Base-by-base conservation (phyloP, 1,284 basidiomycete genomes). In the Volvariella surrecta region DNA sequence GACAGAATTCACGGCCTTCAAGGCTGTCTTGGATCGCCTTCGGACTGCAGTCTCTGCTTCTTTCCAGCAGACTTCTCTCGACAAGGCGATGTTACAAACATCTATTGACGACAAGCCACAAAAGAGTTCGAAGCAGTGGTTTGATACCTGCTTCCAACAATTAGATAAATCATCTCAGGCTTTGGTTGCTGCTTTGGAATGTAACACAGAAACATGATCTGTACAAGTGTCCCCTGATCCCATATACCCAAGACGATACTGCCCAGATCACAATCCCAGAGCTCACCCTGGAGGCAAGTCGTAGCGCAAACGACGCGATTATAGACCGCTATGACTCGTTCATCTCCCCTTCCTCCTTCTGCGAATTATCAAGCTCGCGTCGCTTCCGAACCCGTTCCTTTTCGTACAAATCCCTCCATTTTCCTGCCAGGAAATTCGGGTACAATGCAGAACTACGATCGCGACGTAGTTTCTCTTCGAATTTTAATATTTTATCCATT, bases 391-490 rank as follows among this genome's bases (percentile, higher is more conserved):
- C 55, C 39, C 48, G 57, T 1, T 60, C 59, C 37, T 49, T 48
- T 37, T 63, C 59, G 53, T 56, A 60, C 7, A 58, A 37, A 39
- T 74, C 72, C 54, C 73, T 73, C 65, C 77, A 79, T 46, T 73
- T 75, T 4, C 70, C 77, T 2, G 73, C 83, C 22, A 87, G 62
- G 35, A 76, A 74, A 51, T 85, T 85, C 0, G 83, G 83, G 51
- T 69, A 85, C 31, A 79, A 52, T 0, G 74, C 79, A 2, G 69
- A 66, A 39, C 79, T 77, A 40, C 62, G 67, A 13, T 66, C 63
- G 4, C 54, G 53, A 38, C 66, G 64, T 16, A 86, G 49, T 37
- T 64, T 64, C 44, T 81, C 77, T 53, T 85, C 82, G 48, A 82
- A 87, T 1, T 67, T 64, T 13, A 68, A 59, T 32, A 88, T 80